Base-by-base conservation (phyloP, 768 basidiomycete genomes). In the Rhodotorula diobovata region DNA sequence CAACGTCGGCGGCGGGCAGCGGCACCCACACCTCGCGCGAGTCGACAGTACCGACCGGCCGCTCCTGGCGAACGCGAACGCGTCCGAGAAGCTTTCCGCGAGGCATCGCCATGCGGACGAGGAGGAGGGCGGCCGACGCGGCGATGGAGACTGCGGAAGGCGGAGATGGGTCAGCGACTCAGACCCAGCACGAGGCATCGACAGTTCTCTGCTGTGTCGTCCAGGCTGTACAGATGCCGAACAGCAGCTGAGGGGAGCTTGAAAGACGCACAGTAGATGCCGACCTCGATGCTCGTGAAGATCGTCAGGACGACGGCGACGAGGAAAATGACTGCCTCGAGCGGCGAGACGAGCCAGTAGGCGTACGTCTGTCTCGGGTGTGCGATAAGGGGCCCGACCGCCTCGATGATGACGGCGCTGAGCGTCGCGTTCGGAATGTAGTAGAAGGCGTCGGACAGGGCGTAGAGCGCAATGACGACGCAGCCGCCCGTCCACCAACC, bases 261-360 rank as follows among this genome's bases (percentile, higher is more conserved):
- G 15, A 21, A 46, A 8, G 45, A 66, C 64, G 48, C 14, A 79
- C 76, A 43, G 80, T 83, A 80, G 77, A 81, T 79, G 76, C 63
- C 62, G 66, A 92, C 84, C 81, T 98, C 96, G 76, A 98, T 94
- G 32, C 87, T 86, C n/a, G 90, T 88, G 83, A 98, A 98, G 58
- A 99, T 80, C 16, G 93, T 93, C 76, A 92, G 87, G 54, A 76
- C 58, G 55, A 79, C 78, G 34, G 76, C 76, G 30, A 71, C 73
- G 50, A 78, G 39, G 68, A 76, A 79, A 74, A 79, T 79, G 55
- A 76, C 30, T 50, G 64, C 70, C 78, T 99, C 95, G 60, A 96
- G 81, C 0, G 95, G 95, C 1, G 90, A 90, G 32, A 96, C 88
- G 34, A 90, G 87, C 95, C 94, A 99, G 84, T 88, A 99, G 8